Base-by-base conservation (phyloP, 2,329 filamentous ascomycete species). In the Graphiopsis chlorocephala region DNA sequence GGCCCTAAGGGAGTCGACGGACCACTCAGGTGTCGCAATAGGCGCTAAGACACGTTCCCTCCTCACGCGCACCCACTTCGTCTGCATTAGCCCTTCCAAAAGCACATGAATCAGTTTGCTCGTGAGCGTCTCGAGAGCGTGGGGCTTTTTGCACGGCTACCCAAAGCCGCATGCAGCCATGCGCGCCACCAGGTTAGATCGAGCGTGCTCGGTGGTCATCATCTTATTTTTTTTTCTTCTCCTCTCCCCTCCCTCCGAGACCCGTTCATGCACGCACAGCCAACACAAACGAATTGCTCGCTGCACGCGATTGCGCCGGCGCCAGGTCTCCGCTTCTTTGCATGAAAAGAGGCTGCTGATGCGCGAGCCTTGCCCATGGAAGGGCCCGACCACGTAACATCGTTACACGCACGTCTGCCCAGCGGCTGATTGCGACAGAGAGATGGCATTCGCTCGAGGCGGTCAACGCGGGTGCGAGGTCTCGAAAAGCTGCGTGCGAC, bases 401-500 rank as follows among this genome's bases (percentile, higher is more conserved):
- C 45, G 48, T 45, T 29, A 25, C 60, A 62, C 48, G 60, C 60
- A 62, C 31, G 60, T 31, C 33, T 62, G 60, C 60, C 60, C 60
- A 62, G 60, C 60, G 33, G 15, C 48, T 38, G 23, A 52, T 50
- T 61, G 58, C 28, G 45, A 61, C 20, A 33, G 58, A 26, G 26
- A 20, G n/a, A 42, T 12, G 55, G 20, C 35, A 58, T 38, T 25
- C 38, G 33, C 55, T 58, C 55, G 55, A 58, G 55, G 55, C 55
- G 55, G 55, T 58, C 55, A 58, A 58, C 10, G 50, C 50, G 50
- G 50, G 50, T 53, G 25, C 25, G 28, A 53, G 50, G 50, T 53
- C 26, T 53, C 50, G 20, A n/a, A 53, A 29, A 29, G 38, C 50
- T 31, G 50, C 50, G 50, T 53, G 50, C 26, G 50, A 53, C 50